Conservation (phyloP, 2,329 filamentous ascomycete species). For the Monosporascus ibericus region DNA sequence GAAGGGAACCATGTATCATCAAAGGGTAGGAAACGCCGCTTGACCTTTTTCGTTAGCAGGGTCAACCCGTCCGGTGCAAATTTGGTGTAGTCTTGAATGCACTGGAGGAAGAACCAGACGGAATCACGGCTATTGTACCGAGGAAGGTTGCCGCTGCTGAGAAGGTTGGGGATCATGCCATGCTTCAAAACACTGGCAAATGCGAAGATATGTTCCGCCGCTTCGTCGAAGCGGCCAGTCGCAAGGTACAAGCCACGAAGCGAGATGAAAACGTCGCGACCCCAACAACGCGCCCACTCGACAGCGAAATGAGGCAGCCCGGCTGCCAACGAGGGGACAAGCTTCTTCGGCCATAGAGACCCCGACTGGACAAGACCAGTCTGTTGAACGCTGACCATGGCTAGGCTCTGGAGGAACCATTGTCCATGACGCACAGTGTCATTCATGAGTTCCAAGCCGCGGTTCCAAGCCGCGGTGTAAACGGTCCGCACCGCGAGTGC, state of each 20-base stretch:
- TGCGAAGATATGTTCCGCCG: constrained; percentile 87
- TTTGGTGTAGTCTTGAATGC: constrained; percentile 85
- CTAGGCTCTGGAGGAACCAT: constrained; percentile 80
- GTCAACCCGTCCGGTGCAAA: constrained; percentile 71
- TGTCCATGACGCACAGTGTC: constrained; percentile 73
- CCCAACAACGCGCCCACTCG: constrained; percentile 95
- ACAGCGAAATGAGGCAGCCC: constrained; percentile 91
- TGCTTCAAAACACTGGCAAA: constrained; percentile 97
- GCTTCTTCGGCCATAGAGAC: constrained; percentile 80
- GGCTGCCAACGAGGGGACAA: constrained; percentile 81
- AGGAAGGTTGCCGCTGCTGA: constrained; percentile 78
- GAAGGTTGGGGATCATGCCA: constrained; percentile 93
- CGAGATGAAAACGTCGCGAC: constrained; percentile 94
- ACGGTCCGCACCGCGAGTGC: constrained; percentile 81
- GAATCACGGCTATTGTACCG: constrained; percentile 96
- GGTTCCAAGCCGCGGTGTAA: constrained; percentile 76
- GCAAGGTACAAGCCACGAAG: constrained; percentile 86
- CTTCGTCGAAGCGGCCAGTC: constrained; percentile 81
- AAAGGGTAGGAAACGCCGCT: constrained; percentile 84
- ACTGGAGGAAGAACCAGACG: constrained; percentile 96
- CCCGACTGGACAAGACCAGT: constrained; percentile 85
- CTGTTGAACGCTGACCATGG: constrained; percentile 87
- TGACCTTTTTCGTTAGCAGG: constrained; percentile 70
- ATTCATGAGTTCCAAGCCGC: constrained; percentile 72
- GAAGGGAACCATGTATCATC: constrained; percentile 90